Percentiles rank a stretch among this genome's conserved stretches.
Conservation (phyloP, 1,139 yeast genomes). For the Pichia sp. region DNA sequence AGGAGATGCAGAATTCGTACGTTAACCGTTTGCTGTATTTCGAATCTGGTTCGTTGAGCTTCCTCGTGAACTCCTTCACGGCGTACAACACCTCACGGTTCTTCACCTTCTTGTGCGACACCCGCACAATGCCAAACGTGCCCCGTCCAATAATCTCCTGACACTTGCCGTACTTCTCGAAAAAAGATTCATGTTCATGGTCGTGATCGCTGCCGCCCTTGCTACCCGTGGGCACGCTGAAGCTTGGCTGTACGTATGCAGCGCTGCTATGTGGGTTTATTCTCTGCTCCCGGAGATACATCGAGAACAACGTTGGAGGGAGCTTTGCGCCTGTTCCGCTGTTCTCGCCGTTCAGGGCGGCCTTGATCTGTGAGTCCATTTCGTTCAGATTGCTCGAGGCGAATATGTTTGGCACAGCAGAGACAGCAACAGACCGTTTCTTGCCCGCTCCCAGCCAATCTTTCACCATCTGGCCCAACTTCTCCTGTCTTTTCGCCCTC, state of each 20-base stretch:
- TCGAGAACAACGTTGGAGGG: slow-evolving; percentile 80
- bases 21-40: slow-evolving; percentile 69
- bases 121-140: slow-evolving; percentile 79
- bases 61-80: slow-evolving; percentile 71
- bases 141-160: slow-evolving; percentile 82
- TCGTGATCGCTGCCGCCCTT: neutral
- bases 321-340: slow-evolving; percentile 12
- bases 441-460: slow-evolving; percentile 80
- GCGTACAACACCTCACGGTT: slow-evolving; percentile 57
- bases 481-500: slow-evolving; percentile 82
- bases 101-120: slow-evolving; percentile 50
- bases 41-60: slow-evolving; percentile 51
- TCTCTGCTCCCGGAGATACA: slow-evolving; percentile 34
- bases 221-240: slow-evolving; percentile 1
- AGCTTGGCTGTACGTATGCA: slow-evolving; percentile 8
- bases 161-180: slow-evolving; percentile 73
- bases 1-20: slow-evolving; percentile 81
- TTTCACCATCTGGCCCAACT: slow-evolving; percentile 78
- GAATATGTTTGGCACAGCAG: slow-evolving; percentile 73
- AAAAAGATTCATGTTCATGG: slow-evolving; percentile 35
- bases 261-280: neutral
- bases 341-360: slow-evolving; percentile 13
- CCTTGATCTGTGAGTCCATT: slow-evolving; percentile 28
- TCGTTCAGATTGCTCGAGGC: slow-evolving; percentile 31
- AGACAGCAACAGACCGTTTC: slow-evolving; percentile 73